Conservation (phyloP, 148 eudicot genomes). For the Limonium bicolor region DNA sequence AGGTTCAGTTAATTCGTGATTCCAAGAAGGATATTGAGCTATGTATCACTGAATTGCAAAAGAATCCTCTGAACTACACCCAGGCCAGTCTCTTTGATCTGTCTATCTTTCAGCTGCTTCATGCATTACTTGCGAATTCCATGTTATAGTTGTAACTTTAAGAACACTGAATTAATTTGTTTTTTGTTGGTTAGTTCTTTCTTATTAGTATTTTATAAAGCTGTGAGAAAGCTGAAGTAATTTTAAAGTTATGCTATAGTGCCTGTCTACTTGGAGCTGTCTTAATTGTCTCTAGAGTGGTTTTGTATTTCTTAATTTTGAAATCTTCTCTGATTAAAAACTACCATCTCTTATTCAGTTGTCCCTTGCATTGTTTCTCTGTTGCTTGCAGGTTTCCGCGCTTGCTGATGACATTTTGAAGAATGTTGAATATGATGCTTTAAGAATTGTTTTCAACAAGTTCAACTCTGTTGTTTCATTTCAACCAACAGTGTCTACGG, state of each 20-base stretch:
- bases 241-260: too few species aligned
- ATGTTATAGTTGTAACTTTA: too few species aligned
- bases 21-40: slow-evolving; percentile 63
- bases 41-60: slow-evolving; percentile 69
- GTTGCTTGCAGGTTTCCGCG: slow-evolving; percentile 58
- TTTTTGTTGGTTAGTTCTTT: not conserved
- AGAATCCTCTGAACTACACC: slow-evolving; percentile 68
- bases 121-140: too few species aligned
- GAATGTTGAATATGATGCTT: slow-evolving; percentile 85
- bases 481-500: slow-evolving; percentile 69
- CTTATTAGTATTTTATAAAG: not conserved
- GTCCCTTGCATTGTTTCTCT: not conserved
- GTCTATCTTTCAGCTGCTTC: too few species aligned
- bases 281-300: too few species aligned
- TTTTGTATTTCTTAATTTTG: too few species aligned
- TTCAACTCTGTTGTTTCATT: slow-evolving; percentile 76
- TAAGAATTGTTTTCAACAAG: slow-evolving; percentile 81
- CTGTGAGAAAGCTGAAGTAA: too few species aligned
- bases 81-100: slow-evolving; percentile 43
- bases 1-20: slow-evolving; percentile 76
- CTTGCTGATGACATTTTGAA: slow-evolving; percentile 91
- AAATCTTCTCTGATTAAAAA: too few species aligned
- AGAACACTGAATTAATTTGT: not conserved
- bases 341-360: too few species aligned
- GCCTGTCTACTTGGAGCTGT: too few species aligned